Evolutionary conservation across 164 flowering plant species (phyloP).

Genomic region (Sedum album): DNA sequence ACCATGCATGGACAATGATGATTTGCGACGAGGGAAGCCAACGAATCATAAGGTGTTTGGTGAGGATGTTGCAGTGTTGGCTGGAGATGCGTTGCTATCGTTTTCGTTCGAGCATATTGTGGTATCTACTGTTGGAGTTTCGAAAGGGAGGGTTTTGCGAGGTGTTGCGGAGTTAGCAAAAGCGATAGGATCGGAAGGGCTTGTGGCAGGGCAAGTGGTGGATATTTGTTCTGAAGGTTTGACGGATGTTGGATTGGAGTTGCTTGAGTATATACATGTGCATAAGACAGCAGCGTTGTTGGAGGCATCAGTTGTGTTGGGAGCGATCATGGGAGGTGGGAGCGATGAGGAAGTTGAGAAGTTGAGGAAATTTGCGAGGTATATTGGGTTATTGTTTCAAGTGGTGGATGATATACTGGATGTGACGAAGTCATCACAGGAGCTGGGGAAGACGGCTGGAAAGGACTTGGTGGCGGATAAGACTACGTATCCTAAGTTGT

Average conservation of each 20-base stretch:
- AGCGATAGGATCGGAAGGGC: constrained; percentile 55
- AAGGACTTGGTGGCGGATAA: constrained; percentile 68
- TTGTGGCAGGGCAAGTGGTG: constrained; percentile 72
- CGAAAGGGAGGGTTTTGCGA: constrained; percentile 33
- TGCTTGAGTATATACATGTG: constrained; percentile 55
- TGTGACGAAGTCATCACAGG: constrained; percentile 54
- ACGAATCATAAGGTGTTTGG: constrained; percentile 70
- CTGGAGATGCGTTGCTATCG: constrained; percentile 71
- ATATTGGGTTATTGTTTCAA: constrained; percentile 61
- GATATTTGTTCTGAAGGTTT: constrained; percentile 49
- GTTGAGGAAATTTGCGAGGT: constrained; percentile 48
- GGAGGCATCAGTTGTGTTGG: constrained; percentile 61
- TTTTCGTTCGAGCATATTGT: constrained; percentile 62
- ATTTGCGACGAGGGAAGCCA: constrained; percentile 66
- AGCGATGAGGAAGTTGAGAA: constrained; percentile 45
- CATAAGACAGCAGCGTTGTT: constrained; percentile 71
- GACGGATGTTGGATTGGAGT: constrained; percentile 42
- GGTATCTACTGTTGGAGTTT: constrained; percentile 30
- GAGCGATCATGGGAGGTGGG: constrained; percentile 71
- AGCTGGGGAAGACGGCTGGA: constrained; percentile 78
- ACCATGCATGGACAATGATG: constrained; percentile 82
- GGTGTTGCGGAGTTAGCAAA: constrained; percentile 52
- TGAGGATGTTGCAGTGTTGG: constrained; percentile 61
- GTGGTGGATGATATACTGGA: constrained; percentile 80
- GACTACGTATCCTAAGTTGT: constrained; percentile 54